Conservation (phyloP, 2,329 filamentous ascomycete species). For the Cladophialophora psammophila region DNA sequence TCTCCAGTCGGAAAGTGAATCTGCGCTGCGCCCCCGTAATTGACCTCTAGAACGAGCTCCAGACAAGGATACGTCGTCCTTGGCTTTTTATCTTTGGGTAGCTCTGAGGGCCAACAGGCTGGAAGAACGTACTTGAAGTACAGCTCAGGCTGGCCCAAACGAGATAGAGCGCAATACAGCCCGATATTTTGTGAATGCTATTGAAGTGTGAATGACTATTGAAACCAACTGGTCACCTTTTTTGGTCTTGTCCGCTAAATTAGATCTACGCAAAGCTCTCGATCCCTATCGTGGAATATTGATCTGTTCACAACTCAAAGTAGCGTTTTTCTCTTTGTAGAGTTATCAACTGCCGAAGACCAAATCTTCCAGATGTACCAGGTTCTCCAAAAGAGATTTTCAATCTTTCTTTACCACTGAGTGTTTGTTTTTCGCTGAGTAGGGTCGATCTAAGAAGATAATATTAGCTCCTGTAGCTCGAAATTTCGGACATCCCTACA, state of each 20-base stretch:
- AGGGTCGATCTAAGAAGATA: neutral
- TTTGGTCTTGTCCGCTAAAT: no score
- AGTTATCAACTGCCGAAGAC: neutral
- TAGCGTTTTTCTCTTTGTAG: neutral
- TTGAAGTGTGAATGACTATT: neutral
- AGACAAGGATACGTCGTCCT: neutral
- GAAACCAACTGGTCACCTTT: neutral
- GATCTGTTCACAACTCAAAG: no score
- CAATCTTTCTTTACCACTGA: neutral
- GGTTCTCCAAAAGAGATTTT: neutral
- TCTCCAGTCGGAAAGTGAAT: no score
- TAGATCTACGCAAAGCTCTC: no score
- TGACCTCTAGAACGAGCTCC: neutral
- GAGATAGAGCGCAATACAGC: neutral
- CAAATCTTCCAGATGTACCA: neutral
- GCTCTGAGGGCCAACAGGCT: neutral
- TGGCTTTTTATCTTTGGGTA: neutral
- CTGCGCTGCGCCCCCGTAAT: neutral
- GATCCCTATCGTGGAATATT: no score
- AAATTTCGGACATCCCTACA: neutral
- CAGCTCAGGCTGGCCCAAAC: neutral
- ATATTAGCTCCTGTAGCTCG: neutral
- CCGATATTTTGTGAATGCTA: neutral
- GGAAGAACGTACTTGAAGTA: neutral
- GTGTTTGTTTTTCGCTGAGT: neutral